Evolutionary conservation across 306 rosid species (phyloP).

Genomic region (Castanea mollissima): DNA sequence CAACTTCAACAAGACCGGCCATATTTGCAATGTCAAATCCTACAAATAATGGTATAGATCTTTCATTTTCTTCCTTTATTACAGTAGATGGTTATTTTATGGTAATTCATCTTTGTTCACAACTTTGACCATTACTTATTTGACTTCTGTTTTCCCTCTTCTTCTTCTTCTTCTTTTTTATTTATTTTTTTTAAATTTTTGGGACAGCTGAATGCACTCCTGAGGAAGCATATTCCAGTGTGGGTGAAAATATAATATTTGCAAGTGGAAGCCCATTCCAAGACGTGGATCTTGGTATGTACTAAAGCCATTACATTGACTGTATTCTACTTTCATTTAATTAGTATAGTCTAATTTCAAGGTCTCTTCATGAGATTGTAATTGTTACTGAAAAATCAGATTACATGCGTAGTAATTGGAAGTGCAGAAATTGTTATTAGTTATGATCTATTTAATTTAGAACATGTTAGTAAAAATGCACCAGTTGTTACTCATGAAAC

Average conservation of each 20-base stretch:
- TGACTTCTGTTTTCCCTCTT: neutral
- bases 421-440: neutral
- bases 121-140: conserved; percentile 12
- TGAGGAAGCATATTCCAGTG: conserved; percentile 82
- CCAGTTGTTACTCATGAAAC: neutral
- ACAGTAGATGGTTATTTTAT: neutral
- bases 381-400: neutral
- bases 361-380: neutral
- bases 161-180: too few species aligned
- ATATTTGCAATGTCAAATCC: conserved; percentile 99
- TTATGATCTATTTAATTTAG: neutral
- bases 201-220: conserved; percentile 95
- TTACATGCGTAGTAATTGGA: neutral
- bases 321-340: neutral
- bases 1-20: conserved; percentile 98
- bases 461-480: neutral
- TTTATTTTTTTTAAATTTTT: neutral
- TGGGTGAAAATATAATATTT: conserved; percentile 89
- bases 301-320: neutral
- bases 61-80: neutral
- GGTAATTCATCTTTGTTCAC: conserved; percentile 4
- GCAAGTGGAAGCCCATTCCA: conserved; percentile 99
- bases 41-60: conserved; percentile 74
- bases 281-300: conserved; percentile 84
- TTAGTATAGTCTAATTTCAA: conserved; percentile 1